Base-by-base conservation (phyloP, 768 basidiomycete species). In the Suillus paluster region DNA sequence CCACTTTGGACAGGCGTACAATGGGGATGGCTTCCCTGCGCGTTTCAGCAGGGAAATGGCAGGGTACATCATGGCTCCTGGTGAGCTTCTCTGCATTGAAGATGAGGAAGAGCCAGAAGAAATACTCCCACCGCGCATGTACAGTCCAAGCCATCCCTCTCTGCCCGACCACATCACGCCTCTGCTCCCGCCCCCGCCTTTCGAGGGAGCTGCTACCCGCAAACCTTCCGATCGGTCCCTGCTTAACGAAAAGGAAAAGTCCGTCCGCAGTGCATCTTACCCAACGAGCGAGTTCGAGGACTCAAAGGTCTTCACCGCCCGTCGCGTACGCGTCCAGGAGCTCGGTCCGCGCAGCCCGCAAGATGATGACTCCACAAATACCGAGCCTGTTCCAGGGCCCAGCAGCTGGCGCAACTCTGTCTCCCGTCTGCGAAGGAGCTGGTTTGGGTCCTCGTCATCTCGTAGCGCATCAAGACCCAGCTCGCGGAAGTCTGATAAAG, bases 401-500 rank as follows among this genome's bases (percentile, higher is more conserved):
- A 70, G 74, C 33, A 49, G 69, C 46, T 77, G 76, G 77, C 69
- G 70, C 59, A 52, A 60, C 14, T 81, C 82, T 0, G 71, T 87
- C 3, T 80, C 82, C 3, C 79, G 77, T 58, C 65, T 88, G 19
- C 79, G 87, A 39, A 63, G 80, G 62, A 88, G 86, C 65, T 90
- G 89, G 88, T 87, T 91, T 71, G 62, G 73, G 63, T 64, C 74
- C 63, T 71, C 76, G 0, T 70, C 72, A 11, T 75, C 77, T 9
- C 62, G 65, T n/a, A 66, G 67, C 23, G 66, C 70, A 17, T 78
- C 75, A 42, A 30, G 60, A n/a, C 73, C 68, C 21, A 67, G 63
- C 3, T 65, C 70, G 19, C 64, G 72, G 27, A 49, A 33, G 17
- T 63, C 59, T 14, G 84, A 86, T 42, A 73, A 76, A 36, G 86